Conservation (phyloP, 2,329 filamentous ascomycete genomes). For the Fusarium abutilonis region DNA sequence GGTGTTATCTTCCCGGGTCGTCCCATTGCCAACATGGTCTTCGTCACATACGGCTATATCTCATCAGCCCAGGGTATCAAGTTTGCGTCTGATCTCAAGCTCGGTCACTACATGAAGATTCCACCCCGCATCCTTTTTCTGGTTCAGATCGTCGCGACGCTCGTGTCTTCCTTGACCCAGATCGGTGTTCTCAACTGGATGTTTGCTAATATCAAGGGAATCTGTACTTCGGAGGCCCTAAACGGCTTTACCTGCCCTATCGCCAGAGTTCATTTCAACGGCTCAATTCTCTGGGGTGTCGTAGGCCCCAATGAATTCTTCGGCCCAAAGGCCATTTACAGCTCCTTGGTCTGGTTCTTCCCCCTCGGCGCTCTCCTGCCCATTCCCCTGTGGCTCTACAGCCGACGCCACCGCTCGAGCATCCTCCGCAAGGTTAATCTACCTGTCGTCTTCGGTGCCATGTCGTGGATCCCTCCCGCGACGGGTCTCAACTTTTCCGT, state of each 20-base stretch:
- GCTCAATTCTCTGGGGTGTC: conserved; percentile 88
- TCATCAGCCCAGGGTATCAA: conserved; percentile 89
- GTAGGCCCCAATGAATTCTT: conserved; percentile 87
- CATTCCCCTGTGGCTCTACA: conserved; percentile 77
- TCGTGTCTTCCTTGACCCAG: conserved; percentile 82
- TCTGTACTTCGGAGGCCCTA: conserved; percentile 82
- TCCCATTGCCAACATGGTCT: conserved; percentile 92
- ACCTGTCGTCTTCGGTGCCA: conserved; percentile 82
- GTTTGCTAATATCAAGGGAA: conserved; percentile 77
- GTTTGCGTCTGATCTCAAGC: conserved; percentile 86
- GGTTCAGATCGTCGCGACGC: conserved; percentile 80
- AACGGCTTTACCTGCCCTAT: conserved; percentile 91
- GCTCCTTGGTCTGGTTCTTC: conserved; percentile 83
- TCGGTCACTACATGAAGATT: conserved; percentile 90
- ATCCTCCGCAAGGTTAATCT: conserved; percentile 81
- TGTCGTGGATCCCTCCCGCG: conserved; percentile 88
- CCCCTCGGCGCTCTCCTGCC: conserved; percentile 79
- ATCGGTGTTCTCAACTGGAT: conserved; percentile 91
- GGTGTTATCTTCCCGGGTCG: conserved; percentile 84
- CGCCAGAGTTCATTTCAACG: conserved; percentile 89
- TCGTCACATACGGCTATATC: conserved; percentile 91
- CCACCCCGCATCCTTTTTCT: conserved; percentile 80
- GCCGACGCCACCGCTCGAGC: conserved; percentile 66
- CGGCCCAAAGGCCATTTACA: conserved; percentile 77
- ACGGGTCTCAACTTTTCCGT: conserved; percentile 88